phyloP scores from a whole-genome alignment of 2,329 filamentous ascomycete species.

The Elsinoe perseae region DNA sequence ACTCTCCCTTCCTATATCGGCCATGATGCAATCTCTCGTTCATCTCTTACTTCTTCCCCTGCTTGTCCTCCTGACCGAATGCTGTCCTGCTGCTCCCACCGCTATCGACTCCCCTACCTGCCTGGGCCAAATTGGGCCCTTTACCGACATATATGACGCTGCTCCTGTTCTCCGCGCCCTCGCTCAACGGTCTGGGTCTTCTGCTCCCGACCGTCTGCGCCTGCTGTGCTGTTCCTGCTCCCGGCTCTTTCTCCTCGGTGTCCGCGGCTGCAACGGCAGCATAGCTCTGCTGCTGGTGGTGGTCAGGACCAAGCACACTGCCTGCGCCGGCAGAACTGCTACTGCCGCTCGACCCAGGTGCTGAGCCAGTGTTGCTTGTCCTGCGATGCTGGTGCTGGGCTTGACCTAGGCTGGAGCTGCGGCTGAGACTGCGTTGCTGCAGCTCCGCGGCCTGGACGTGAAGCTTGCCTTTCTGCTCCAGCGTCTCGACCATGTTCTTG shows the following conservation, averaged over 20 bases:
- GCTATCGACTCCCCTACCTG: not conserved
- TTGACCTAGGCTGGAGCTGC: slow-evolving; percentile 1
- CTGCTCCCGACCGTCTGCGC: slow-evolving; percentile 2
- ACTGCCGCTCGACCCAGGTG: not conserved
- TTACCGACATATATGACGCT: slow-evolving; percentile 15
- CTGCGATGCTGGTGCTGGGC: not conserved
- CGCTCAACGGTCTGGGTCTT: not conserved
- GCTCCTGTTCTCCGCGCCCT: slow-evolving; percentile 1
- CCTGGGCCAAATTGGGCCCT: not conserved
- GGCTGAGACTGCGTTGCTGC: not conserved
- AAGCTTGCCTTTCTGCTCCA: slow-evolving; percentile 11
- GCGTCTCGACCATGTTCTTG: slow-evolving; percentile 11
- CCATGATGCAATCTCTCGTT: not conserved
- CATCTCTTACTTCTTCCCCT: not conserved
- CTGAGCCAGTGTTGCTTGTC: not conserved
- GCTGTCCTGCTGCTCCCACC: not conserved
- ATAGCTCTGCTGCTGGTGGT: not conserved
- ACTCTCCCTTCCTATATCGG: not conserved
- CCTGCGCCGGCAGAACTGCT: not conserved
- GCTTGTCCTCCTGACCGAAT: not conserved
- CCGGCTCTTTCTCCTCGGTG: not conserved
- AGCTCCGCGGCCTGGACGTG: not conserved
- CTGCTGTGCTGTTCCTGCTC: not conserved
- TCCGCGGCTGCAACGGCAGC: not conserved
- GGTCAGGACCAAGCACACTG: not conserved